Percentiles rank a stretch among this genome's conserved stretches.
These are phyloP conservation scores for Mortierella hygrophila DNA, from an alignment of 192 early-diverging fungal species.

Conservation along the genomic window DNA sequence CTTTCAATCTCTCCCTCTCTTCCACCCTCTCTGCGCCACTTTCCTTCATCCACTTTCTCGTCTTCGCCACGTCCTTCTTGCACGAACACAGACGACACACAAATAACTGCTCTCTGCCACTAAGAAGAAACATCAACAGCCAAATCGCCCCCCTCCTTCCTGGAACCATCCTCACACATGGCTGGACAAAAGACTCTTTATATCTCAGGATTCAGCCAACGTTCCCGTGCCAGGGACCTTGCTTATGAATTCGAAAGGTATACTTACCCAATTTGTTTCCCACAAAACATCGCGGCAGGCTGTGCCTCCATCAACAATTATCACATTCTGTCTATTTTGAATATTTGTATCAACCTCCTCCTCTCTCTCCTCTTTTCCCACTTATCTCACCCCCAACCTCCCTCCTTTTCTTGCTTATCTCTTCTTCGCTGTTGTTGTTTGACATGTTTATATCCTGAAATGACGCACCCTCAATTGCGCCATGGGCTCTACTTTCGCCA, in stretches of 20 bases:
- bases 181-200: constrained; percentile 75
- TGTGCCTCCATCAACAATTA: not conserved
- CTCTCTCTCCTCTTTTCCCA: not conserved
- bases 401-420: not conserved
- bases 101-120: not conserved
- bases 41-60: not conserved
- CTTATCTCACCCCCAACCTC: not conserved
- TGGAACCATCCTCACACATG: constrained; percentile 9
- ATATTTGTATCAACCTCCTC: too few relatives aligned
- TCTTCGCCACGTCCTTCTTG: not conserved
- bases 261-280: not conserved
- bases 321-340: too few relatives aligned
- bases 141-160: not conserved
- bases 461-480: not conserved
- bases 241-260: constrained; percentile 95
- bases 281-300: not conserved
- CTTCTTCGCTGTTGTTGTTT: constrained; percentile 11
- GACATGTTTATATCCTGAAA: not conserved
- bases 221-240: constrained; percentile 87
- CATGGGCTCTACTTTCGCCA: not conserved
- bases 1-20: not conserved
- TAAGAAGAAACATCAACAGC: not conserved
- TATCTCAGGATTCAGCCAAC: constrained; percentile 81
- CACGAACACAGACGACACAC: not conserved
- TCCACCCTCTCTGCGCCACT: constrained; percentile 1